Evolutionary conservation across 2,329 filamentous ascomycete species (phyloP).

Genomic region (Zymoseptoria crescenta): DNA sequence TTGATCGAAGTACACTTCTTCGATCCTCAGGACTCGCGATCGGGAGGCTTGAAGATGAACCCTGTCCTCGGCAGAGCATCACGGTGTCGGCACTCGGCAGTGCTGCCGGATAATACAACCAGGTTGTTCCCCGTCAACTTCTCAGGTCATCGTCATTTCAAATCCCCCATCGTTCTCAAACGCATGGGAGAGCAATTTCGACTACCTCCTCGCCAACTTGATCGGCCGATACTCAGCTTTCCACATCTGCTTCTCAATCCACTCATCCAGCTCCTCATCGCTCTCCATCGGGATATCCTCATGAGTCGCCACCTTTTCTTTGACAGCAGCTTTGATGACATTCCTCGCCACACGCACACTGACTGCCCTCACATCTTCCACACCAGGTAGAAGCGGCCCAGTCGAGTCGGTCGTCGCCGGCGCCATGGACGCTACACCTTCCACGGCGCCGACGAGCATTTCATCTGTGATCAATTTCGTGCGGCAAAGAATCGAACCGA

Average conservation of each 20-base stretch:
- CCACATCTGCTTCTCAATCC: constrained; percentile 78
- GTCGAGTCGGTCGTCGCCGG: constrained; percentile 60
- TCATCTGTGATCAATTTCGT: constrained; percentile 60
- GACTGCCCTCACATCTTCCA: constrained; percentile 64
- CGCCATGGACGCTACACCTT: constrained; percentile 61
- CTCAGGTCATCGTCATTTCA: background rate
- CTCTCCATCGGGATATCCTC: constrained; percentile 52
- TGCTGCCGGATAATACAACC: background rate
- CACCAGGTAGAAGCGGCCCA: constrained; percentile 66
- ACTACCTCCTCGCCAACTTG: constrained; percentile 40
- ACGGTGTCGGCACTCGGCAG: no score
- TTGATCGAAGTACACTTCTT: no score
- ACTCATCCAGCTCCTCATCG: constrained; percentile 54
- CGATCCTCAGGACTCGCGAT: background rate
- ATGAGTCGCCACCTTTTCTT: constrained; percentile 60
- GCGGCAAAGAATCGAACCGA: constrained; percentile 67
- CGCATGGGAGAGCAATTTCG: background rate
- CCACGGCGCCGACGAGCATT: constrained; percentile 74
- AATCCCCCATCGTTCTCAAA: background rate
- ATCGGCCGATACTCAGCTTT: constrained; percentile 60
- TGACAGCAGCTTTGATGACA: constrained; percentile 63
- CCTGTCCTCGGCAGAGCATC: no score
- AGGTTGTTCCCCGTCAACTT: background rate
- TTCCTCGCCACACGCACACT: constrained; percentile 69
- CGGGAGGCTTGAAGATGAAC: background rate